Evolutionary conservation across 1,139 yeast species (phyloP).

Genomic region (Yamadazyma mexicana): DNA sequence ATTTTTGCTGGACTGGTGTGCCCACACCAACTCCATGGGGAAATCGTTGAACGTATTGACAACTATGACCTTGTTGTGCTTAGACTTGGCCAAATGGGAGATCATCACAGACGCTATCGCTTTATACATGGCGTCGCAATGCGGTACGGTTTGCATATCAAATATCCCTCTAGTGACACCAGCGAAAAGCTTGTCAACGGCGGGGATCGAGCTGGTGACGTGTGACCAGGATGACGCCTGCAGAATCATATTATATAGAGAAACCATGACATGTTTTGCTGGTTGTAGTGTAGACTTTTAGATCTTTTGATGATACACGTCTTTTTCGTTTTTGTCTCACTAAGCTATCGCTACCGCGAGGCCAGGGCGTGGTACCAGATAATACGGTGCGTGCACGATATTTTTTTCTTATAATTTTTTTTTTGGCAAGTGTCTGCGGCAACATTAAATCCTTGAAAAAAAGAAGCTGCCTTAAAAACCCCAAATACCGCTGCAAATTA

Average conservation of each 20-base stretch:
- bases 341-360: too few relatives aligned
- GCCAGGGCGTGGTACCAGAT: too few relatives aligned
- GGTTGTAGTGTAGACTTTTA: neutral
- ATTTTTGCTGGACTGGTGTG: neutral
- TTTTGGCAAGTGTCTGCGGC: conserved; percentile 1
- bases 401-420: too few relatives aligned
- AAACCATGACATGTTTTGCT: conserved; percentile 13
- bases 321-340: too few relatives aligned
- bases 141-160: conserved; percentile 43
- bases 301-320: too few relatives aligned
- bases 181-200: conserved; percentile 12
- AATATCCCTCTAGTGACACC: conserved; percentile 18
- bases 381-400: too few relatives aligned
- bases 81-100: conserved; percentile 25
- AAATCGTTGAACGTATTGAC: conserved; percentile 33
- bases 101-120: conserved; percentile 25
- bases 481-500: too few relatives aligned
- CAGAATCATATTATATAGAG: conserved; percentile 14
- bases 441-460: neutral
- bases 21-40: conserved; percentile 17
- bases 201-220: conserved; percentile 15
- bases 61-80: conserved; percentile 23
- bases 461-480: too few relatives aligned
- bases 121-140: conserved; percentile 23
- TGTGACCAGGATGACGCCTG: conserved; percentile 6